These are phyloP conservation scores for Hyaloscypha bicolor DNA, from an alignment of 495 filamentous ascomycete species.

Conservation along the genomic window DNA sequence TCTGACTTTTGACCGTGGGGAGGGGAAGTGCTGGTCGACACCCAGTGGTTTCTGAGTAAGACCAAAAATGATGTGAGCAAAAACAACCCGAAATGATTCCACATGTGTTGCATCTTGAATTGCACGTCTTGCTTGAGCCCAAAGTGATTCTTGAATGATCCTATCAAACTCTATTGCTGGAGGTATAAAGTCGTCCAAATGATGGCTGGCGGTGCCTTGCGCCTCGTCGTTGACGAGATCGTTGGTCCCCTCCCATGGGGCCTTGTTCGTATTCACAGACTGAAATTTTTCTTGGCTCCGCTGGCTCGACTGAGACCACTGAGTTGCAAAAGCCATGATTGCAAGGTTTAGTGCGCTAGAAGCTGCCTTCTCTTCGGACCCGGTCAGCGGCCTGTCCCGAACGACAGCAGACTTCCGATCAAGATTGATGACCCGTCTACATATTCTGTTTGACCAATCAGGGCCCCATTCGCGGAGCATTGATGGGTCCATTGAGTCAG, in stretches of 20 bases:
- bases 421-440: constrained; percentile 43
- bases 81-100: constrained; percentile 47
- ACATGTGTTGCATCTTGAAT: constrained; percentile 40
- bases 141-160: constrained; percentile 42
- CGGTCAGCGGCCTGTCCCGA: constrained; percentile 38
- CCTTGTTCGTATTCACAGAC: not conserved
- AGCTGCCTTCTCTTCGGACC: constrained; percentile 39
- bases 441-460: constrained; percentile 49
- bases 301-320: constrained; percentile 39
- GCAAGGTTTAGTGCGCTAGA: constrained; percentile 43
- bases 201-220: constrained; percentile 5
- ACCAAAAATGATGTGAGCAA: constrained; percentile 50
- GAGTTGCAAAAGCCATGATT: constrained; percentile 50
- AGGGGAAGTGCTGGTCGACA: constrained; percentile 13
- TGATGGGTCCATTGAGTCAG: not conserved
- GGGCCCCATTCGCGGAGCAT: constrained; percentile 39
- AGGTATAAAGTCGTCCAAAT: constrained; percentile 6
- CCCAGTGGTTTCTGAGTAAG: constrained; percentile 44
- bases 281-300: constrained; percentile 5
- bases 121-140: constrained; percentile 46
- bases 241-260: not conserved
- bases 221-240: not conserved
- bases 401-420: constrained; percentile 39
- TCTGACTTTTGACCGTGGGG: not conserved
- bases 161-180: constrained; percentile 35